Percentiles rank a stretch among this genome's conserved stretches.
Conservation (phyloP, 2,329 filamentous ascomycete species). For the Claviceps africana region DNA sequence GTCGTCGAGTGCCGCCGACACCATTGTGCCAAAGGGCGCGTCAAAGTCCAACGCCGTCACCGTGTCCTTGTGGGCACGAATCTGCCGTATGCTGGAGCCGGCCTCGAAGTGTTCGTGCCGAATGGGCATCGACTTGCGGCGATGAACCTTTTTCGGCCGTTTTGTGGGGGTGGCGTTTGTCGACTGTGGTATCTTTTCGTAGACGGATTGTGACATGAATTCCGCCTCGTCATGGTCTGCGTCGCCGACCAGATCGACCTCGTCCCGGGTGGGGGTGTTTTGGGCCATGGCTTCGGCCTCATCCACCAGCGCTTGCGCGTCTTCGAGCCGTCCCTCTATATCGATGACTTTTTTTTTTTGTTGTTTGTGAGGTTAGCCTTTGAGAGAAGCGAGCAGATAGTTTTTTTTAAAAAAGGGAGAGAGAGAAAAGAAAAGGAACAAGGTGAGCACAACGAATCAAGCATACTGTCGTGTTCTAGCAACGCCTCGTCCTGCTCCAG, state of each 20-base stretch:
- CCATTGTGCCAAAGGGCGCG: slow-evolving; percentile 89
- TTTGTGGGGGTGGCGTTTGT: slow-evolving; percentile 32
- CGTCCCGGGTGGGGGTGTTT: slow-evolving; percentile 36
- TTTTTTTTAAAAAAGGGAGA: too few species aligned
- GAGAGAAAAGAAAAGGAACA: neutral
- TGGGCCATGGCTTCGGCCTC: slow-evolving; percentile 43
- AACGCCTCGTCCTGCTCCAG: slow-evolving; percentile 84
- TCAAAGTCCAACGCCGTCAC: slow-evolving; percentile 93
- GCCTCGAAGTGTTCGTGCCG: slow-evolving; percentile 90
- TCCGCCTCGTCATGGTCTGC: slow-evolving; percentile 33
- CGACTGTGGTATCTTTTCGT: slow-evolving; percentile 68
- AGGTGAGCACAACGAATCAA: too few species aligned
- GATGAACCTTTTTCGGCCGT: slow-evolving; percentile 39
- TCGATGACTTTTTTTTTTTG: too few species aligned
- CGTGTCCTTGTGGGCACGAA: slow-evolving; percentile 75
- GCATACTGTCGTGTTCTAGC: slow-evolving; percentile 74
- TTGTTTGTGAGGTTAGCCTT: too few species aligned
- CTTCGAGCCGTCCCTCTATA: slow-evolving; percentile 46
- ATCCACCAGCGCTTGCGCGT: slow-evolving; percentile 43
- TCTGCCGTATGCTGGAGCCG: slow-evolving; percentile 74
- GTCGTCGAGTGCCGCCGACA: slow-evolving; percentile 84
- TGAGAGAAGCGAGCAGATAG: too few species aligned
- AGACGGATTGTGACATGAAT: slow-evolving; percentile 98
- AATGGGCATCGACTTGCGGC: slow-evolving; percentile 80
- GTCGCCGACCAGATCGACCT: slow-evolving; percentile 38